These are phyloP conservation scores for Inga laurina DNA, from an alignment of 306 rosid genomes.

Conservation along the genomic window DNA sequence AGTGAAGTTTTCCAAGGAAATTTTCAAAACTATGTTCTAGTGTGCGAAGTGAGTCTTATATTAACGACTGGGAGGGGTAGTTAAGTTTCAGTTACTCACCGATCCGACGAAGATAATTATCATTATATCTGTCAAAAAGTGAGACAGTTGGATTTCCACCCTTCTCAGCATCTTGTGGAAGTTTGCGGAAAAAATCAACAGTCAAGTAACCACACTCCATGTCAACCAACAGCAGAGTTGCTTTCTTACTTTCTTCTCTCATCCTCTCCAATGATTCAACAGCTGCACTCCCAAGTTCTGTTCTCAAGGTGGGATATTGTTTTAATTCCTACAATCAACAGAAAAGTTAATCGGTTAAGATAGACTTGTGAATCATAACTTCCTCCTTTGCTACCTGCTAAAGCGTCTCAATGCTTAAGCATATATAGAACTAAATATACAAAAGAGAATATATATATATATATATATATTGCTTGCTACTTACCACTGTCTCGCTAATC, in stretches of 20 bases:
- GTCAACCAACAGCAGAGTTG: conserved; percentile 81
- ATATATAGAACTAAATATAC: not conserved
- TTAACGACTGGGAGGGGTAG: no score
- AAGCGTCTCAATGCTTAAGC: conserved; percentile 5
- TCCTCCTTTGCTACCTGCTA: not conserved
- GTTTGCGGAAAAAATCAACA: conserved; percentile 93
- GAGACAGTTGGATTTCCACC: conserved; percentile 97
- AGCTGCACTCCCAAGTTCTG: conserved; percentile 84
- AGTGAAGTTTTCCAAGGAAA: not conserved
- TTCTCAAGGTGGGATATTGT: conserved; percentile 93
- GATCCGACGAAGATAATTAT: conserved; percentile 85
- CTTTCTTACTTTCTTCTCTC: conserved; percentile 93
- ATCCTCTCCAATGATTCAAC: conserved; percentile 81
- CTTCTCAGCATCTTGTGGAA: conserved; percentile 95
- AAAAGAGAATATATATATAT: not conserved
- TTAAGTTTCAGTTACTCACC: conserved; percentile 44
- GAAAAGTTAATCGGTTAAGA: conserved; percentile 9
- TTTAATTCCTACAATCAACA: conserved; percentile 67
- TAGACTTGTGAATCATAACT: not conserved
- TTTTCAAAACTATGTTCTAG: not conserved
- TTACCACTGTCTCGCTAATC: conserved; percentile 76
- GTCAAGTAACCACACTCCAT: conserved; percentile 94
- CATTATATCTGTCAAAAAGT: conserved; percentile 91
- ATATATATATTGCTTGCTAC: conserved; percentile 32
- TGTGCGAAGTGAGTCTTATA: no score